Base-by-base conservation (phyloP, 1,284 basidiomycete genomes). In the Peniophora sp. region DNA sequence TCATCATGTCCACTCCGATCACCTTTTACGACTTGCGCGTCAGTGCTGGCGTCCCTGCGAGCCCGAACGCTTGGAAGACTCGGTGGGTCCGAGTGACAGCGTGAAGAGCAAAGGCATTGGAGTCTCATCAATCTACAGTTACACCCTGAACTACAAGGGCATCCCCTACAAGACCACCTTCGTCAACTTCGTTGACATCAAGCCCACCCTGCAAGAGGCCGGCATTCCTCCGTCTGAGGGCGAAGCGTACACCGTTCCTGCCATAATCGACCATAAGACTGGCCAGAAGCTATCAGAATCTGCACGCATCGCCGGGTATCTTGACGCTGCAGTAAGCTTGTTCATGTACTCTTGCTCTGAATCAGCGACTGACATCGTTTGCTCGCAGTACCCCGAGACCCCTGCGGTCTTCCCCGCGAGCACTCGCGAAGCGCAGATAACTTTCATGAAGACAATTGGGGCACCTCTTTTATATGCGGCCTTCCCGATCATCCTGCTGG, bases 231-330 rank as follows among this genome's bases (percentile, higher is more conserved):
- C 39, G 6, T 41, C 39, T 8, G 39, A 22, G n/a, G 27, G 27
- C 27, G 39, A 41, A n/a, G 35, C 20, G 24, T 56, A 58, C 50
- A 58, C 56, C 10, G 46, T 58, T 2, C 56, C 55, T 10, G 50
- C 55, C 25, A 56, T 58, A 38, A 24, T 48, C 34, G 50, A 54
- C 51, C 38, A 34, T 14, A 27, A 12, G 25, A 38, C 25, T n/a
- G 45, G 45, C 10, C 35, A 25, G 9, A 17, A 49, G 20, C 22
- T 55, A 12, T 24, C 47, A 17, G 50, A 56, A 36, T 49, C 50
- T 12, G 51, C 32, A 43, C 24, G 23, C 3, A 57, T 57, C 39
- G 55, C 50, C 11, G 50, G 44, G 32, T 54, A 54, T 34, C 50
- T 54, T 14, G 53, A 54, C 17, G 46, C 50, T 32, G 6, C 5